Evolutionary conservation across 192 early-diverging fungal genomes (phyloP).

Genomic region (Backusella circina): DNA sequence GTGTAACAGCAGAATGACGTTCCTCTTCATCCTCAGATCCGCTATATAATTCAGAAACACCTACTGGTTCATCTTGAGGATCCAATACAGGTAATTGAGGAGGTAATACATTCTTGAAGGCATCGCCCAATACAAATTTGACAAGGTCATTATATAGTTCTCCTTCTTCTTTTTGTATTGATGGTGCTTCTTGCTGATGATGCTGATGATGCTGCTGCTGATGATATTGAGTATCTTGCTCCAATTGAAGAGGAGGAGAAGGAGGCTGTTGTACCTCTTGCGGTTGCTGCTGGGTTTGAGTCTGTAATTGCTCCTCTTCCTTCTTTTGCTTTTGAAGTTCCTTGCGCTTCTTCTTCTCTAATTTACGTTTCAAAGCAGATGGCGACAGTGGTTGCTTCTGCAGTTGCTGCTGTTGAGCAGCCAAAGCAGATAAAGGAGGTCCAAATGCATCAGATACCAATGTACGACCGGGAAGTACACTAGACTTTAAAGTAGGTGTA

Average conservation of each 20-base stretch:
- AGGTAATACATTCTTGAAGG: slow-evolving; percentile 11
- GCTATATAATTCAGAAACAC: slow-evolving; percentile 20
- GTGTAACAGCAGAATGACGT: neutral
- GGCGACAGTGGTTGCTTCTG: slow-evolving; percentile 6
- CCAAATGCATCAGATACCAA: slow-evolving; percentile 37
- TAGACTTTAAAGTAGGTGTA: slow-evolving; percentile 27
- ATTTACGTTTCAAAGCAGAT: slow-evolving; percentile 12
- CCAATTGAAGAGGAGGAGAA: neutral
- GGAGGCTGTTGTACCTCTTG: neutral
- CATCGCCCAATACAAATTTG: slow-evolving; percentile 26
- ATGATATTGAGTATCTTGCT: neutral
- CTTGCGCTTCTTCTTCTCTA: slow-evolving; percentile 32
- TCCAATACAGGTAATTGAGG: neutral
- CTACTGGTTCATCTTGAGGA: slow-evolving; percentile 14
- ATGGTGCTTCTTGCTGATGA: neutral
- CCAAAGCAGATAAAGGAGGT: slow-evolving; percentile 33
- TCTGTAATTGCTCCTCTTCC: neutral
- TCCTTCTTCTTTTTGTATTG: neutral
- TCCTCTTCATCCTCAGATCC: neutral
- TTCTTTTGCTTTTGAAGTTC: slow-evolving; percentile 12
- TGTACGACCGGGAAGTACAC: slow-evolving; percentile 25
- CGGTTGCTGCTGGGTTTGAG: neutral
- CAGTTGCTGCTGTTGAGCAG: slow-evolving; percentile 21
- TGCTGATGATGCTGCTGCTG: no score
- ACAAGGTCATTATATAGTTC: slow-evolving; percentile 16